phyloP scores from a whole-genome alignment of 2,329 filamentous ascomycete species.

The Amauroascus verrucosus region DNA sequence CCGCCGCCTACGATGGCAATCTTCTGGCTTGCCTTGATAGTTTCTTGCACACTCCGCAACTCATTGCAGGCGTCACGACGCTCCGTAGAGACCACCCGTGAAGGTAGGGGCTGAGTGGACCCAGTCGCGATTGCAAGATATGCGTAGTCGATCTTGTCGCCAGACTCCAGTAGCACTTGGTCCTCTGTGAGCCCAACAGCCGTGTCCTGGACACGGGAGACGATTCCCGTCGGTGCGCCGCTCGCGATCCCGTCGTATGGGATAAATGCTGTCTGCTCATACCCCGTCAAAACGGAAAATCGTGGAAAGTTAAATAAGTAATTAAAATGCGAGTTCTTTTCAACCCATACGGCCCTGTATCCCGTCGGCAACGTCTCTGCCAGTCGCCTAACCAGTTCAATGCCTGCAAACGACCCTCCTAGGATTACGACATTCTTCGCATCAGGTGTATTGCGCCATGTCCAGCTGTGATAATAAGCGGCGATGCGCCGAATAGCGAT shows the following conservation, averaged over 20 bases:
- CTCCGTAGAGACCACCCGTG: slow-evolving; percentile 37
- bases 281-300: slow-evolving; percentile 45
- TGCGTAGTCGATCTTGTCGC: slow-evolving; percentile 42
- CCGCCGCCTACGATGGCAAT: slow-evolving; percentile 32
- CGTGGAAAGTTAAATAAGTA: slow-evolving; percentile 52
- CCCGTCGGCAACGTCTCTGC: slow-evolving; percentile 41
- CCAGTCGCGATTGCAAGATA: slow-evolving; percentile 51
- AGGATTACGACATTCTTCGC: slow-evolving; percentile 35
- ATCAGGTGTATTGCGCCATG: too few relatives aligned
- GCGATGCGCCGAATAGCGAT: too few relatives aligned
- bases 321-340: slow-evolving; percentile 52
- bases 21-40: slow-evolving; percentile 35
- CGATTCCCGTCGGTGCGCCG: slow-evolving; percentile 30
- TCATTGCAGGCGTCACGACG: slow-evolving; percentile 38
- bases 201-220: slow-evolving; percentile 36
- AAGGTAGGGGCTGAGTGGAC: slow-evolving; percentile 38
- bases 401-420: slow-evolving; percentile 50
- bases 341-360: slow-evolving; percentile 48
- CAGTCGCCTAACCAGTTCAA: slow-evolving; percentile 32
- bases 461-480: too few relatives aligned
- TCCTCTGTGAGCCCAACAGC: slow-evolving; percentile 31
- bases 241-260: slow-evolving; percentile 43
- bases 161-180: slow-evolving; percentile 35
- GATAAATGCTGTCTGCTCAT: slow-evolving; percentile 51
- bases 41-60: slow-evolving; percentile 39